Percentiles rank a stretch among this genome's conserved stretches.
phyloP scores from a whole-genome alignment of 495 filamentous ascomycete genomes.

The Echria macrotheca region DNA sequence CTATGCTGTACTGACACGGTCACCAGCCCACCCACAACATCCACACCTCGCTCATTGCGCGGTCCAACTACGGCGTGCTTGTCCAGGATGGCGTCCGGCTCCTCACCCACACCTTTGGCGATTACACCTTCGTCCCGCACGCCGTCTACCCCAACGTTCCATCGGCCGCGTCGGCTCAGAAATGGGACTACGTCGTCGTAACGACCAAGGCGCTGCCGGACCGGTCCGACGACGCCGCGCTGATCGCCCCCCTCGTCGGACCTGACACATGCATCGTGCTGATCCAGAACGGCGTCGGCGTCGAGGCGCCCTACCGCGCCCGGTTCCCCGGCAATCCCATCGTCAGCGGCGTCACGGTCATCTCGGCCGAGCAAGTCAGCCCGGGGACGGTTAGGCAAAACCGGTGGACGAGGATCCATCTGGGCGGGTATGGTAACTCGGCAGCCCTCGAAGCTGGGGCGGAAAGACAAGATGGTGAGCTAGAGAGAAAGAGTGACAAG shows the following conservation, averaged over 20 bases:
- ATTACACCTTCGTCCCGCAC: conserved; percentile 47
- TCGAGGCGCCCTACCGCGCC: conserved; percentile 56
- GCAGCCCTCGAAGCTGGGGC: not conserved
- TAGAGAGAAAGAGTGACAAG: conserved; percentile 24
- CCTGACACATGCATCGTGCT: conserved; percentile 50
- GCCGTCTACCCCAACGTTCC: conserved; percentile 41
- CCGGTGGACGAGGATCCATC: conserved; percentile 55
- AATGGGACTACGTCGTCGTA: conserved; percentile 56
- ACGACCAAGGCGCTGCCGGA: conserved; percentile 56
- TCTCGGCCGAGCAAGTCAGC: conserved; percentile 46
- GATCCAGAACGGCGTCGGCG: conserved; percentile 67
- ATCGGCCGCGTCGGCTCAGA: conserved; percentile 26
- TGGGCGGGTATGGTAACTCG: conserved; percentile 47
- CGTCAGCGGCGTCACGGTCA: conserved; percentile 55
- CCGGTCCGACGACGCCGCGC: conserved; percentile 38
- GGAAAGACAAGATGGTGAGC: conserved; percentile 15
- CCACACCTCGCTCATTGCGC: conserved; percentile 45
- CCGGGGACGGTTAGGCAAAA: conserved; percentile 52
- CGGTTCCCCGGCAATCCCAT: conserved; percentile 52
- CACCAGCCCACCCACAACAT: conserved; percentile 36
- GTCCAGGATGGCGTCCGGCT: conserved; percentile 40
- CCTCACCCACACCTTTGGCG: conserved; percentile 47
- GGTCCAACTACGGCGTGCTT: conserved; percentile 52
- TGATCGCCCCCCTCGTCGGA: conserved; percentile 49
- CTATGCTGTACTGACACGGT: not conserved